Evolutionary conservation across 495 filamentous ascomycete species (phyloP), one percentile per base, ranked within the genome.

Genomic region (Neurospora discreta): DNA sequence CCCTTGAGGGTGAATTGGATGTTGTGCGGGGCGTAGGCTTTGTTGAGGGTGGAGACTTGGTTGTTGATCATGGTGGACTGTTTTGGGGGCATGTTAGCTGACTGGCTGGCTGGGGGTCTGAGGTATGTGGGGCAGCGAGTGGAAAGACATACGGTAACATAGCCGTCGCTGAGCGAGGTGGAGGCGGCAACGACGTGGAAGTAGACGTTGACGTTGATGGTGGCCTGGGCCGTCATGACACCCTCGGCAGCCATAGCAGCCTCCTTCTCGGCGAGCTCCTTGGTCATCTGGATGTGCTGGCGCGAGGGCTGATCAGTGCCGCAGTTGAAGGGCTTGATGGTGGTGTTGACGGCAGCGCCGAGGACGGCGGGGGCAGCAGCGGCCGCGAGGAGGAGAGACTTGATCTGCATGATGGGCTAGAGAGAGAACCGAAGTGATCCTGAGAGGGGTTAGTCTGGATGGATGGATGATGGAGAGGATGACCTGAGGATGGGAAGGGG

Each of bases 151-250:
- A 86, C 82, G 4, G 85, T 86, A 74, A 90, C 74, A 68, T 85
- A 85, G 68, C 85, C 86, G 69, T 80, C 82, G n/a, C 77, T 78
- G n/a, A 83, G 77, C 0, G 77, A 52, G 23, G 77, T 85, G 5
- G 84, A 84, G 0, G 77, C 41, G 52, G 85, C 83, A 36, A 91
- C 81, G 68, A 91, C 86, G 78, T 91, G 90, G 82, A 91, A 89
- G 78, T 89, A 89, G 30, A 84, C 81, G 42, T 86, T 79, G 68
- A 91, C 81, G 70, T 74, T 82, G 75, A 85, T 73, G 23, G 75
- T 71, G 67, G 75, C 77, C 40, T 74, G 75, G 30, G 69, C 69
- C 18, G 74, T 73, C 39, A 69, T 30, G 39, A 77, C 73, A 39
- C 81, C 78, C 69, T 78, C 58, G 39, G 74, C 73, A 38, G 41